Percentiles rank a stretch among this genome's conserved stretches.
phyloP scores from a whole-genome alignment of 2,329 filamentous ascomycete species.

The Alternaria triticimaculans region DNA sequence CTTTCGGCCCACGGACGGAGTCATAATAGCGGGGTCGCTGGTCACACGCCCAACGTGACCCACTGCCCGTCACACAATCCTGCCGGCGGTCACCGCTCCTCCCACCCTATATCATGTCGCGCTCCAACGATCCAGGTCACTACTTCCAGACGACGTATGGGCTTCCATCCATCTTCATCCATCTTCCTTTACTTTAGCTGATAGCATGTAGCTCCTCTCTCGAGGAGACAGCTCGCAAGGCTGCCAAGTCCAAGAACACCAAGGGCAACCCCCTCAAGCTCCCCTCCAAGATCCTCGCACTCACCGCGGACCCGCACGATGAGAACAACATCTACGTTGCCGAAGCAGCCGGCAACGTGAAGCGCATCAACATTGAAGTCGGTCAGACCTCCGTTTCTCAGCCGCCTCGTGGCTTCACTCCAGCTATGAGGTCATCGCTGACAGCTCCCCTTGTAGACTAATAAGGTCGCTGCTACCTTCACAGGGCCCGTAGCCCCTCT shows the following conservation, averaged over 20 bases:
- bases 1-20: not conserved
- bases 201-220: slow-evolving; percentile 55
- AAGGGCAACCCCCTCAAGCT: slow-evolving; percentile 81
- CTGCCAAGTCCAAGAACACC: slow-evolving; percentile 78
- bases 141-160: slow-evolving; percentile 95
- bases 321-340: slow-evolving; percentile 74
- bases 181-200: slow-evolving; percentile 7
- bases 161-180: slow-evolving; percentile 12
- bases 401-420: slow-evolving; percentile 1
- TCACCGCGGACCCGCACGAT: slow-evolving; percentile 70
- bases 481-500: slow-evolving; percentile 80
- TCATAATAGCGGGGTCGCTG: slow-evolving; percentile 12
- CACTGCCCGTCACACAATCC: not conserved
- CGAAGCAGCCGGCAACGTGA: slow-evolving; percentile 83
- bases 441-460: slow-evolving; percentile 26
- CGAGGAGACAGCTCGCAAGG: slow-evolving; percentile 65
- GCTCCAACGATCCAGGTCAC: slow-evolving; percentile 69
- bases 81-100: slow-evolving; percentile 14
- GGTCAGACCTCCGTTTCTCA: slow-evolving; percentile 52
- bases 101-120: slow-evolving; percentile 39
- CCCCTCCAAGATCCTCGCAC: slow-evolving; percentile 84
- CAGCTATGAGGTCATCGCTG: slow-evolving; percentile 9
- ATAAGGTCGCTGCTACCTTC: slow-evolving; percentile 60
- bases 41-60: slow-evolving; percentile 13
- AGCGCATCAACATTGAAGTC: slow-evolving; percentile 78